Base-by-base conservation (phyloP, 352 stramenopile genomes). In the Phytophthora multivora region DNA sequence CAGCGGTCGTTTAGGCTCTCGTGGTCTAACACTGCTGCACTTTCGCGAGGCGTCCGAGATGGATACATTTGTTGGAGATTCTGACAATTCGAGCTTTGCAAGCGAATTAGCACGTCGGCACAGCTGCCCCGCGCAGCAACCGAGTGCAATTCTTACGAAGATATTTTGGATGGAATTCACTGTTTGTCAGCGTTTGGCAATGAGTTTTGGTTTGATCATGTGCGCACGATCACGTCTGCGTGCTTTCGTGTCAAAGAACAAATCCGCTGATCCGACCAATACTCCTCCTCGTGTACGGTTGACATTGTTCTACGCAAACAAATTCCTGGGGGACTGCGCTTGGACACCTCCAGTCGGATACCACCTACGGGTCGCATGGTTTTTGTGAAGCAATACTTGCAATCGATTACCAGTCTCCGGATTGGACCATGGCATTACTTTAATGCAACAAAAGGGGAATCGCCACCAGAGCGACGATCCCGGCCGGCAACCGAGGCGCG, bases 181-280 rank as follows among this genome's bases (percentile, higher is more conserved):
- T 40, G 51, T 13, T 36, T 59, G 4, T 19, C 11, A 0, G 18
- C 25, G 9, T 25, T 59, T 2, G 40, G 39, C 1, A 26, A 51
- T 7, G 38, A 59, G 11, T 8, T 51, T 4, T 59, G 51, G 26
- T 59, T 31, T 18, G 51, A 59, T 41, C 40, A 59, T n/a, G 46
- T 59, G 15, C 38, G 40, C 10, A 59, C 45, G 40, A 13, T 50
- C 13, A 51, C 53, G 40, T 18, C 53, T 61, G 4, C 41, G 15
- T 3, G 30, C 9, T 0, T 60, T 61, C 18, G 42, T 61, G 2
- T 21, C 42, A 0, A 61, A 49, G 23, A 63, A 55, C 23, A 55
- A 54, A 16, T 55, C 45, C 3, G 45, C 43, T 10, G 43, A 56
- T 7, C 23, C 36, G 4, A 5, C 1, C 5, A 58, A 58, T n/a